Base-by-base conservation (phyloP, 345 rosid species). In the Atalantia buxifolia region DNA sequence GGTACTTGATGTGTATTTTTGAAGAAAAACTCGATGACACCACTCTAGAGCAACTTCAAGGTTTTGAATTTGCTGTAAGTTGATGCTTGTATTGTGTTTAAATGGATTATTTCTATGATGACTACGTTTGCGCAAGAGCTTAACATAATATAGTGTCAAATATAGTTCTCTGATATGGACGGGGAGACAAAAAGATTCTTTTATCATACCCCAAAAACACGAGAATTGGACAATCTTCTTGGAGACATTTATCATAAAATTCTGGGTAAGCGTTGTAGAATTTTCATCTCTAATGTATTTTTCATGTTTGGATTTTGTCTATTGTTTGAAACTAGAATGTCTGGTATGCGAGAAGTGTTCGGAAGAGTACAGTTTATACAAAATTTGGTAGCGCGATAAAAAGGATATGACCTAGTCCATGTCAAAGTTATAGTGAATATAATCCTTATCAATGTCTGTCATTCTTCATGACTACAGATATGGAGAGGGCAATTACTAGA, bases 221-320 rank as follows among this genome's bases (percentile, higher is more conserved):
- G 91, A 76, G 98, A 95, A 84, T 79, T 95, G 85, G 97, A 93
- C 80, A 83, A 85, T 74, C 91, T 90, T 84, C 93, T 95, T 64
- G 98, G 99, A 83, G 99, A 95, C 83, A 89, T 95, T 80, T 93
- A 93, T 85, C 99, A 95, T 76, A 95, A 95, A 87, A 90, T 91
- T 80, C 81, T 95, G 76, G 99, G 99, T 83, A 82, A 45, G 81
- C 59, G 70, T 57, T 78, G 50, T 31, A 63, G 61, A 66, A 42
- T 79, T 8, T 33, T 74, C 67, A 9, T 63, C 40, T 31, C 21
- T 28, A 12, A 8, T 74, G 9, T 35, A 10, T 19, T 57, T 68
- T 33, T 79, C 75, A 53, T 62, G 21, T 27, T 56, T 55, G 50
- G 25, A 63, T 31, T 64, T 14, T 24, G 4, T 50, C 53, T 53